Percentiles rank a stretch among this genome's conserved stretches.
phyloP scores from a whole-genome alignment of 768 basidiomycete species.

The Lepiota subincarnata region DNA sequence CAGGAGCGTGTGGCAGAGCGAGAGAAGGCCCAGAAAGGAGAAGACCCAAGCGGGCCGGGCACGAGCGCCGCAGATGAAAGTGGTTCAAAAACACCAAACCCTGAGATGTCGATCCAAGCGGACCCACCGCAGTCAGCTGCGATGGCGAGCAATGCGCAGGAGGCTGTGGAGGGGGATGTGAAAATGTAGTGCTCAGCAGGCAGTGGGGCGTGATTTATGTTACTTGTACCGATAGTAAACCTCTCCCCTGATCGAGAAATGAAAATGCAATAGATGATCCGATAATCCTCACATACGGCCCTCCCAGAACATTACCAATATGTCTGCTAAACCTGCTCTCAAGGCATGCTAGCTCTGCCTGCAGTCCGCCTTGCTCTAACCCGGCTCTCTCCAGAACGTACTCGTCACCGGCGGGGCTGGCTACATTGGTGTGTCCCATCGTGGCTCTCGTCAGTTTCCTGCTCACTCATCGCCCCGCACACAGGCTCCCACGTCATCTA shows the following conservation, averaged over 20 bases:
- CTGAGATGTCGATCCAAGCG: constrained; percentile 16
- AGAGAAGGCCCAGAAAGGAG: constrained; percentile 33
- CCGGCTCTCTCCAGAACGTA: constrained; percentile 30
- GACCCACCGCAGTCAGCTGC: constrained; percentile 18
- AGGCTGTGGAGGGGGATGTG: constrained; percentile 38
- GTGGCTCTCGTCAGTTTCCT: background rate
- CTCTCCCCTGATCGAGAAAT: constrained; percentile 19
- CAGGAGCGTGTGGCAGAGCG: constrained; percentile 20
- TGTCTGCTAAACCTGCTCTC: constrained; percentile 26
- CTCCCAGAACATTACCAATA: constrained; percentile 8
- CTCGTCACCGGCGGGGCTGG: constrained; percentile 71
- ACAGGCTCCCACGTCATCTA: constrained; percentile 93
- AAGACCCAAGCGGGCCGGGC: constrained; percentile 22
- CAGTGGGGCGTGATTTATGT: too few species aligned
- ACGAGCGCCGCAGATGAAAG: constrained; percentile 27
- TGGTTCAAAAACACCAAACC: constrained; percentile 28
- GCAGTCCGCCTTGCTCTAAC: constrained; percentile 19
- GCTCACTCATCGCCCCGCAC: constrained; percentile 15
- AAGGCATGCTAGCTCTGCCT: constrained; percentile 37
- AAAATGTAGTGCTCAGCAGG: constrained; percentile 42
- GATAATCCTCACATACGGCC: constrained; percentile 16
- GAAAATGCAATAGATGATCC: constrained; percentile 18
- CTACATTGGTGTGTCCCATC: constrained; percentile 66
- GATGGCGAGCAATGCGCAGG: constrained; percentile 21
- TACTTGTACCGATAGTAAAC: too few species aligned